phyloP scores from a whole-genome alignment of 2,329 filamentous ascomycete species.

The Mycosphaerella sp. region DNA sequence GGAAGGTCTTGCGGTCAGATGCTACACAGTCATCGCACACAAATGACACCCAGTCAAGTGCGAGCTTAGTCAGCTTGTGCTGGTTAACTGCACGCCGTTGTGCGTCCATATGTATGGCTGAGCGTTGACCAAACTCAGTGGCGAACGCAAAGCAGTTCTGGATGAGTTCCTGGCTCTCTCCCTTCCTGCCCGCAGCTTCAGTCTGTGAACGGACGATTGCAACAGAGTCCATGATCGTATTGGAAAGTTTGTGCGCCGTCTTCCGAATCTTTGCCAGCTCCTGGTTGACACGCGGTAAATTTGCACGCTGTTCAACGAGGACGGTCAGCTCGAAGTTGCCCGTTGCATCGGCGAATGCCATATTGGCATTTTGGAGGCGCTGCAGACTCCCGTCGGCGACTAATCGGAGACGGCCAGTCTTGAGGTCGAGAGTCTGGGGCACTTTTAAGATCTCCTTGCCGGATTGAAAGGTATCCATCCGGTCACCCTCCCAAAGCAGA shows the following conservation, averaged over 20 bases:
- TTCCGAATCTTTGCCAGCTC: constrained; percentile 91
- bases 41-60: constrained; percentile 95
- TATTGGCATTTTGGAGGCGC: constrained; percentile 70
- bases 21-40: constrained; percentile 96
- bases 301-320: constrained; percentile 85
- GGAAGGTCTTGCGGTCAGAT: constrained; percentile 90
- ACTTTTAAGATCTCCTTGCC: constrained; percentile 64
- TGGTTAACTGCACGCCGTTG: constrained; percentile 97
- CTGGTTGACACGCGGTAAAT: constrained; percentile 83
- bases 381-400: constrained; percentile 81
- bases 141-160: constrained; percentile 98
- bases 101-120: constrained; percentile 89
- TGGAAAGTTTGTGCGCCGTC: constrained; percentile 92
- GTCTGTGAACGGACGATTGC: constrained; percentile 86
- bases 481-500: constrained; percentile 72
- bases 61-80: constrained; percentile 84
- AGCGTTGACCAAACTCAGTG: constrained; percentile 96
- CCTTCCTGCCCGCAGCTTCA: constrained; percentile 45
- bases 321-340: constrained; percentile 81
- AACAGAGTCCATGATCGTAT: constrained; percentile 98
- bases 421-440: constrained; percentile 63
- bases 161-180: constrained; percentile 90
- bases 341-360: constrained; percentile 70
- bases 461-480: constrained; percentile 44
- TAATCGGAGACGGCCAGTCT: constrained; percentile 76